Evolutionary conservation across 1,284 basidiomycete genomes (phyloP).

Genomic region (Austropuccinia psidii): DNA sequence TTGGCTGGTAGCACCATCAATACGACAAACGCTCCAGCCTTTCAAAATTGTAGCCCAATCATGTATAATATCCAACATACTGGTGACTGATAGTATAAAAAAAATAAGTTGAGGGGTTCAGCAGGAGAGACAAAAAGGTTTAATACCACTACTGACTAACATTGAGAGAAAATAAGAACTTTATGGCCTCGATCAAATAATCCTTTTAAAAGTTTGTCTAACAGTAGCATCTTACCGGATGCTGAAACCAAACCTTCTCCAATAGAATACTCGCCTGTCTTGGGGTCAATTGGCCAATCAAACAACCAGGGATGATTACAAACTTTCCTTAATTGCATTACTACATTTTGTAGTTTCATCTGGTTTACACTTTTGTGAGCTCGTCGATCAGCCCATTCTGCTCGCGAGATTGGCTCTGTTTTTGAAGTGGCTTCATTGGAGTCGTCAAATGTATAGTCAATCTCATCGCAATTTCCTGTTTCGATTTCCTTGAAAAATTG

Average conservation of each 20-base stretch:
- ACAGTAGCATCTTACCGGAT: constrained; percentile 93
- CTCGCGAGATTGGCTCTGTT: background rate
- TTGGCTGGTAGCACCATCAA: constrained; percentile 75
- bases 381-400: background rate
- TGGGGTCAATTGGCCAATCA: constrained; percentile 68
- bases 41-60: constrained; percentile 80
- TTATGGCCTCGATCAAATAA: constrained; percentile 78
- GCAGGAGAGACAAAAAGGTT: background rate
- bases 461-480: constrained; percentile 16
- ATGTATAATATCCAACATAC: constrained; percentile 90
- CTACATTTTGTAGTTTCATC: constrained; percentile 81
- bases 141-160: background rate
- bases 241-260: constrained; percentile 69
- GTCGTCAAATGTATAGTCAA: constrained; percentile 17
- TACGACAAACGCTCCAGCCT: constrained; percentile 72
- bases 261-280: constrained; percentile 37
- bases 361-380: constrained; percentile 75
- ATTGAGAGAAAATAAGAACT: constrained; percentile 85
- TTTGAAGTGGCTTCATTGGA: background rate
- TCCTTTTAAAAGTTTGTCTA: constrained; percentile 76
- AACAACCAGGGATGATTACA: constrained; percentile 91
- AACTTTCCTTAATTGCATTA: constrained; percentile 83
- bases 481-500: constrained; percentile 34
- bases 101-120: constrained; percentile 38
- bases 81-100: constrained; percentile 56